Base-by-base conservation (phyloP, 2,329 filamentous ascomycete genomes). In the Alternaria ethzedia region DNA sequence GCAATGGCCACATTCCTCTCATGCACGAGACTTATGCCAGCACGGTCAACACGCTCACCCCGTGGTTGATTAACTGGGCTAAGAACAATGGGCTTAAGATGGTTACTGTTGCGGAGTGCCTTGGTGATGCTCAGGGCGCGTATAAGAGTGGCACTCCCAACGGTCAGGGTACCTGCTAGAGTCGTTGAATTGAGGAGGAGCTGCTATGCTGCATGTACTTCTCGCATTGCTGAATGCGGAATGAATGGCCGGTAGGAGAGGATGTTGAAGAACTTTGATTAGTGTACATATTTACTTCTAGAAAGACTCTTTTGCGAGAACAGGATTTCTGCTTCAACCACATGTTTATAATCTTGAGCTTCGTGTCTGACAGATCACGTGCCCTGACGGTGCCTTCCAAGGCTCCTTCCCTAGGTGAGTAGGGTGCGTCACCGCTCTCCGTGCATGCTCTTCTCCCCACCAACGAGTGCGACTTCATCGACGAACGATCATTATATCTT, bases 31-130 rank as follows among this genome's bases (percentile, higher is more conserved):
- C 75, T 13, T 78, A 78, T 62, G 66, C 72, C 17, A 63, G 65
- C 15, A 79, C 77, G 17, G 77, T 79, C 2, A 65, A 77, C 57
- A 76, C 74, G 21, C 66, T 79, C 10, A 77, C 75, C 12, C 76
- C 77, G 3, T 79, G 77, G 77, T 60, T 79, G 65, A 78, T 79
- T 54, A 78, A 74, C 49, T 78, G 77, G 77, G 77, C 77, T 1
- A 79, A 78, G 69, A 70, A 68, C 47, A 79, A 79, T 23, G 75
- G 75, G 49, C 36, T 79, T 55, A 78, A 78, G 70, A 21, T 79
- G 23, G 77, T 79, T 9, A 79, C 76, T 49, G 75, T 78, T 49
- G 75, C 75, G 36, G 71, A 78, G 61, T 78, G 75, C 51, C 58
- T 78, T 25, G 75, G 75, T n/a, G 75, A 78, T 64, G 64, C 69